Evolutionary conservation across 305 asterid species (phyloP).

Genomic region (Plantago coronopus): DNA sequence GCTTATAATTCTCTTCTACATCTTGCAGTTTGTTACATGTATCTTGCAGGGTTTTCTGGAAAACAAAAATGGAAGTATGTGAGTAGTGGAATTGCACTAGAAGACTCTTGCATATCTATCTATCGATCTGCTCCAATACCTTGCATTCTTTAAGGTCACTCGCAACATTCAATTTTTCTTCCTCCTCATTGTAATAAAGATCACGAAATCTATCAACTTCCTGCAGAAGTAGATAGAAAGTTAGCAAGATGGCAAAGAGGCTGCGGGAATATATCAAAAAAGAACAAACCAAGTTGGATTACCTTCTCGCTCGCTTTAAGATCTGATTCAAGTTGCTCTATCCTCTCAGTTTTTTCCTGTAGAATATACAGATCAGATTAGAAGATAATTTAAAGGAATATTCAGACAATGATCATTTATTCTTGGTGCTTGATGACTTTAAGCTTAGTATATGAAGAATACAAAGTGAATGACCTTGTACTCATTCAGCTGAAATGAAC

Average conservation of each 20-base stretch:
- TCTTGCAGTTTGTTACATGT: slow-evolving; percentile 49
- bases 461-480: too few species aligned
- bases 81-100: slow-evolving; percentile 10
- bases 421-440: not conserved
- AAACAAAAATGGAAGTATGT: slow-evolving; percentile 12
- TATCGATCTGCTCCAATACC: slow-evolving; percentile 36
- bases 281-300: slow-evolving; percentile 11
- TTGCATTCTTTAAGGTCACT: slow-evolving; percentile 67
- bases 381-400: slow-evolving; percentile 10
- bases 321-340: slow-evolving; percentile 70
- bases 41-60: slow-evolving; percentile 34
- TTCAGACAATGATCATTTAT: not conserved
- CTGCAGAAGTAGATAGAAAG: slow-evolving; percentile 26
- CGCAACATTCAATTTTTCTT: slow-evolving; percentile 53
- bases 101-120: slow-evolving; percentile 15
- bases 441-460: not conserved
- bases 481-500: not conserved
- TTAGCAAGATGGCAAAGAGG: not conserved
- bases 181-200: slow-evolving; percentile 65
- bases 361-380: slow-evolving; percentile 21
- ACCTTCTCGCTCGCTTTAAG: slow-evolving; percentile 56
- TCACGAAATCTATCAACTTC: slow-evolving; percentile 55
- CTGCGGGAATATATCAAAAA: slow-evolving; percentile 14
- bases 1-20: slow-evolving; percentile 51
- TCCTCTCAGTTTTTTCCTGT: slow-evolving; percentile 74